Evolutionary conservation across 371 early-diverging fungal genomes (phyloP), one percentile per base, ranked within the genome.

Genomic region (Dentiscutata heterogama): DNA sequence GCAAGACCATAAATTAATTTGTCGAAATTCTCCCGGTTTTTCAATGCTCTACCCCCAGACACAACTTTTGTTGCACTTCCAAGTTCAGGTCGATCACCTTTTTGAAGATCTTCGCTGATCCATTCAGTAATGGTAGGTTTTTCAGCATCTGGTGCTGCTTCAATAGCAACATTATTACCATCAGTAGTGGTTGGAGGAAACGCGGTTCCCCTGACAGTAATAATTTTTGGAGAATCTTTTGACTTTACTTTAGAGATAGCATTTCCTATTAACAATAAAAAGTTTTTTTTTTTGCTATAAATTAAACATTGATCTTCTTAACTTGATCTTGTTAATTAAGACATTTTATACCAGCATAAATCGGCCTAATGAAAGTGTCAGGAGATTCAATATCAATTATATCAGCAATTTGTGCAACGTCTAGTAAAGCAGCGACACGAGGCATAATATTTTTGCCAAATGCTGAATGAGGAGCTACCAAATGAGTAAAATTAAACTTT

Each of bases 241-340:
- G 97, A 94, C 88, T 96, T 94, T 84, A 99, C 99, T 5, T 94
- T 97, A 63, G 97, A 97, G 86, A 98, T 94, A n/a, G 98, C 98
- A 84, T 99, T 99, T 83, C 96, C 95, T 95, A 82, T 10, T 39
- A 61, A 68, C 60, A 16, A 70, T 64, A 2, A 22, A 42, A 18
- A 60, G 16, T 7, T n/a, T 25, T 20, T 16, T 53, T 39, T 42
- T 10, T 73, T 20, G 25, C 6, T 51, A 53, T 20, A 11, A 42
- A 78, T 63, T 5, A 63, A 78, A 63, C 18, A 35, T 77, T 31
- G 64, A n/a, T 61, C 35, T 27, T 27, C n/a, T n/a, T n/a, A n/a
- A 42, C 6, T 53, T 11, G 56, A 16, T 25, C 8, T 61, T 39
- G 25, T 58, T 65, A 58, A 27, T 46, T 14, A 53, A 53, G 5